Base-by-base conservation (phyloP, 2,329 filamentous ascomycete genomes). In the Alternaria triticina region DNA sequence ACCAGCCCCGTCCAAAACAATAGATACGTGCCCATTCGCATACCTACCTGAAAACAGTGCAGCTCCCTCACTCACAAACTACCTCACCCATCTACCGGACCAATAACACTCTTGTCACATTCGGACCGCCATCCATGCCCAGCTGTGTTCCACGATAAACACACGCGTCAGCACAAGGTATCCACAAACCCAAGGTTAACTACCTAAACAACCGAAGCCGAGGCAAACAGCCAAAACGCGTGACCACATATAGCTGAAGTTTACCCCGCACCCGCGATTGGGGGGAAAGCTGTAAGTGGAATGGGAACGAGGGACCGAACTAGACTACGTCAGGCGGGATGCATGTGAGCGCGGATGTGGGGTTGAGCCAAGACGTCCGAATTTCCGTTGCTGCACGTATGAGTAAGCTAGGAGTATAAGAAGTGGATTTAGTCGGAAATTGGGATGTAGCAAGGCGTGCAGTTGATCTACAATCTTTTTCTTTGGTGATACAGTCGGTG, bases 261-360 rank as follows among this genome's bases (percentile, higher is more conserved):
- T 36, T 62, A 59, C 60, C 60, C 60, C 60, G 57, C 60, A 59
- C 56, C 60, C 60, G 49, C 60, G 54, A 47, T 59, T 45, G 44
- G 50, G 55, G 55, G 56, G 33, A 40, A 40, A 40, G 36, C 36
- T 40, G 36, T 40, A 40, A 40, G 36, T 40, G 36, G 36, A 17
- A 3, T 40, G 36, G 36, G 36, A 40, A 40, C 36, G 36, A 40
- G n/a, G 36, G 36, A 40, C 36, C 11, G 3, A 6, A 25, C 17
- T 23, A 28, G 43, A n/a, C 28, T 51, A 51, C 49, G 49, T 51
- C 49, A 23, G 23, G 49, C 49, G 49, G 28, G 49, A 23, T 40
- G 13, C 36, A 40, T 40, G n/a, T 40, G 36, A 40, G 36, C 36
- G n/a, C 13, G 28, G 20, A 40, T 52, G 49, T 52, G 49, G 49